These are phyloP conservation scores for Aureobasidium sp. DNA, from an alignment of 2,329 filamentous ascomycete species.

Conservation along the genomic window DNA sequence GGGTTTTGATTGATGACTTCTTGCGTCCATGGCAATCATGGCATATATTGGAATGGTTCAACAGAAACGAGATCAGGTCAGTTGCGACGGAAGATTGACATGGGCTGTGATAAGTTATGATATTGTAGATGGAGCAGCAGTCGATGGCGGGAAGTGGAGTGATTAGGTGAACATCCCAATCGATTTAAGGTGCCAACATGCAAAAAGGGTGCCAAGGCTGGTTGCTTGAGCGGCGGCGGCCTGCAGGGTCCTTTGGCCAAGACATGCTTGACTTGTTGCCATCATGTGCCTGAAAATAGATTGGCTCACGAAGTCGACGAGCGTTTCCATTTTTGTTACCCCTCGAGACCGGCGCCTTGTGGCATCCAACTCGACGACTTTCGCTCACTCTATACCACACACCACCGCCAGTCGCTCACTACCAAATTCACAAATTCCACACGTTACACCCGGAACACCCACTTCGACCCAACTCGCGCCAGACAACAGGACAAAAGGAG, in stretches of 20 bases:
- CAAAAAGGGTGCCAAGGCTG: background rate
- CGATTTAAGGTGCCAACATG: too few species aligned
- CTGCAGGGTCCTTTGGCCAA: background rate
- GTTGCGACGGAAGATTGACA: background rate
- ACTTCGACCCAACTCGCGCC: background rate
- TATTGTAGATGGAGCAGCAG: background rate
- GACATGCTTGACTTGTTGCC: background rate
- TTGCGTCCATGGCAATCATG: background rate
- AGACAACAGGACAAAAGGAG: constrained; percentile 27
- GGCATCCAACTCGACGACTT: background rate
- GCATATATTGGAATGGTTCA: background rate
- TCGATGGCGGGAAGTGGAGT: background rate
- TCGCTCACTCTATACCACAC: background rate
- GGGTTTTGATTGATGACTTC: background rate
- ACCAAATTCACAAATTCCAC: background rate
- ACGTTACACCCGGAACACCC: background rate
- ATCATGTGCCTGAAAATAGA: constrained; percentile 10
- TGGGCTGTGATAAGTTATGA: background rate
- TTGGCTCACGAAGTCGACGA: background rate
- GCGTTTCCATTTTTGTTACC: constrained; percentile 9
- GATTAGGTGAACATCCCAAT: too few species aligned
- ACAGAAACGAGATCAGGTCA: background rate
- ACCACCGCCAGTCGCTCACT: background rate
- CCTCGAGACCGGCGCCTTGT: constrained; percentile 3
- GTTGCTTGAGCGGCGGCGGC: background rate